Percentiles rank a stretch among this genome's conserved stretches.
phyloP scores from a whole-genome alignment of 345 rosid species.

The Pistacia integerrima region DNA sequence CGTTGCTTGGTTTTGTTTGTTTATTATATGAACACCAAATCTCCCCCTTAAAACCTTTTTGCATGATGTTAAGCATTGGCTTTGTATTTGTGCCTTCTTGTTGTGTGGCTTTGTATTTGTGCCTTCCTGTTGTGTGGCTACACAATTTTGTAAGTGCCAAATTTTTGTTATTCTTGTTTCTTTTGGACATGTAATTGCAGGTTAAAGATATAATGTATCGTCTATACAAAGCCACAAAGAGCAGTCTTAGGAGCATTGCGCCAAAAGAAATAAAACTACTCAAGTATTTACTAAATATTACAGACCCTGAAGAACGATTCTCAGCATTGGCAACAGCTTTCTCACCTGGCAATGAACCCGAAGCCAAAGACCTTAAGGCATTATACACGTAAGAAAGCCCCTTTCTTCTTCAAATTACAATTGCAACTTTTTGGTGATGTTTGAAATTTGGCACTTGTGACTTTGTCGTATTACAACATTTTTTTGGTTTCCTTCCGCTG shows the following conservation, averaged over 20 bases:
- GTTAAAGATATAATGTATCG: constrained; percentile 85
- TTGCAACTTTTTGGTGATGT: neutral
- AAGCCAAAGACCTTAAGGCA: constrained; percentile 73
- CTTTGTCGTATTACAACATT: neutral
- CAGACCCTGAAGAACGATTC: constrained; percentile 95
- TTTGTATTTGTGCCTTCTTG: neutral
- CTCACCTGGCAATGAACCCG: constrained; percentile 72
- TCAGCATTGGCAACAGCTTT: constrained; percentile 90
- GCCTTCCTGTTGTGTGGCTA: neutral
- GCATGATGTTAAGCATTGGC: constrained; percentile 2
- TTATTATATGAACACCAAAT: neutral
- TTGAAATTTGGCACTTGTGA: neutral
- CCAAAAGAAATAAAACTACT: constrained; percentile 89
- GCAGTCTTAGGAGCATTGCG: constrained; percentile 82
- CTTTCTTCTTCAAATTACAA: constrained; percentile 2
- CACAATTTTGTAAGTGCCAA: neutral
- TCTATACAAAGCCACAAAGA: constrained; percentile 77
- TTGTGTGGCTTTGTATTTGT: neutral
- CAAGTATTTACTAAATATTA: constrained; percentile 80
- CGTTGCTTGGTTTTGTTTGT: neutral
- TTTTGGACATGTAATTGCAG: constrained; percentile 39
- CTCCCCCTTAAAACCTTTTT: neutral
- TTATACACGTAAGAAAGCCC: constrained; percentile 64
- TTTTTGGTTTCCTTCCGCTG: neutral
- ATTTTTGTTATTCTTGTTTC: neutral